Conservation (phyloP, 345 rosid species). For the Erysimum cheiranthoides region DNA sequence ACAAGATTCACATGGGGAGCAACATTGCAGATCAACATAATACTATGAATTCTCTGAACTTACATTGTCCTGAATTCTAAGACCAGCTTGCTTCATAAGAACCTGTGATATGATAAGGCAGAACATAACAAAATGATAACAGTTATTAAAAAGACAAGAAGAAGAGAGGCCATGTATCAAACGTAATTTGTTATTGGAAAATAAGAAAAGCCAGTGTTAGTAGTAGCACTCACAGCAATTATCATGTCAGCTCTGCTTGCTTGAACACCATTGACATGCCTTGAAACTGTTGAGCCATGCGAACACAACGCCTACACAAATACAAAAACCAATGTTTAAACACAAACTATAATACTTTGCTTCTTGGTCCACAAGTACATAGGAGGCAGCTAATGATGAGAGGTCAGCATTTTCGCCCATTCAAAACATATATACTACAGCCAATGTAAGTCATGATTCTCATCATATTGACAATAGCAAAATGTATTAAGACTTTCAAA, state of each 20-base stretch:
- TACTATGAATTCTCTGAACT: conserved; percentile 34
- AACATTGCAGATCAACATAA: not conserved
- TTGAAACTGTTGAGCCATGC: conserved; percentile 65
- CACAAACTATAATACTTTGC: conserved; percentile 9
- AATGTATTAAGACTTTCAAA: conserved; percentile 25
- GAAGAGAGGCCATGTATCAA: not conserved
- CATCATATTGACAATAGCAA: conserved; percentile 20
- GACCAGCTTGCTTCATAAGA: conserved; percentile 94
- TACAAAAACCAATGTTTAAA: conserved; percentile 24
- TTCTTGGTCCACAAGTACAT: conserved; percentile 6
- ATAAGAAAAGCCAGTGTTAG: conserved; percentile 5
- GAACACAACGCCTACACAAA: conserved; percentile 75
- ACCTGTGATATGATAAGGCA: conserved; percentile 56
- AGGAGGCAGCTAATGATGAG: not conserved
- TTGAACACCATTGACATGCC: conserved; percentile 83
- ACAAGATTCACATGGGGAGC: conserved; percentile 1
- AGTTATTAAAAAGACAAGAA: not conserved
- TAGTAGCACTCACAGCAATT: conserved; percentile 65
- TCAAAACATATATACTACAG: conserved; percentile 6
- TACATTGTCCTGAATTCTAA: conserved; percentile 87
- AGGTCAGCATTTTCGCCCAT: conserved; percentile 22
- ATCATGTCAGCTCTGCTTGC: conserved; percentile 92
- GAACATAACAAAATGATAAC: not conserved
- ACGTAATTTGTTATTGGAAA: conserved; percentile 4
- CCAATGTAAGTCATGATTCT: conserved; percentile 1